Percentiles rank a stretch among this genome's conserved stretches.
Evolutionary conservation across 202 grass and related monocot genomes (phyloP).

Genomic region (Schoenoplectus triqueter): DNA sequence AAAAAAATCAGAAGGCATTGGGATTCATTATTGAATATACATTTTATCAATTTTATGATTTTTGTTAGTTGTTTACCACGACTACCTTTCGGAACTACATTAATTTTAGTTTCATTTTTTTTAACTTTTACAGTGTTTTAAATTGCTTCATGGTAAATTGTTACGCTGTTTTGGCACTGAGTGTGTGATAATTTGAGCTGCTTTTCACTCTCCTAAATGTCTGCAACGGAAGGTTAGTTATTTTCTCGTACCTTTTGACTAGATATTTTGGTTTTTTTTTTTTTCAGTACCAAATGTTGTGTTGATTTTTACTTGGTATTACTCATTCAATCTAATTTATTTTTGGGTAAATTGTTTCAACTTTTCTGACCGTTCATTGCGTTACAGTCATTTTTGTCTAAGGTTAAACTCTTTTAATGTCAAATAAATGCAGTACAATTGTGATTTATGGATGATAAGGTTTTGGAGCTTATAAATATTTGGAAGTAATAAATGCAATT

Average conservation of each 20-base stretch:
- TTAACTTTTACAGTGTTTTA: neutral
- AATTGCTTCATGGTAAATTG: conserved; percentile 3
- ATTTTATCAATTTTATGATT: conserved; percentile 23
- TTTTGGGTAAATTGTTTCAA: neutral
- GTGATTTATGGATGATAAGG: neutral
- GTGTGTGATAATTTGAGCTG: conserved; percentile 7
- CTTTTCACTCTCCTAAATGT: neutral
- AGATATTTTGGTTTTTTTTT: neutral
- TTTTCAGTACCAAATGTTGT: neutral
- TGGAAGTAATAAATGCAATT: conserved; percentile 12
- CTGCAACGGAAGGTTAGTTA: conserved; percentile 30
- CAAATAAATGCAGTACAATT: neutral
- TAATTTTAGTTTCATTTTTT: conserved; percentile 11
- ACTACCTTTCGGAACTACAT: neutral
- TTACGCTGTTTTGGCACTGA: neutral
- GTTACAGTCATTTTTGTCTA: neutral
- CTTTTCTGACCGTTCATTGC: neutral
- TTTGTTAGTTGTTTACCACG: neutral
- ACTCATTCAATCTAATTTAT: conserved; percentile 9
- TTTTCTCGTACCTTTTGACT: conserved; percentile 6
- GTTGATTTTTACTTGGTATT: neutral
- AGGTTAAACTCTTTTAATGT: neutral
- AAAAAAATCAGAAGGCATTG: conserved; percentile 6
- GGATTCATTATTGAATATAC: conserved; percentile 23
- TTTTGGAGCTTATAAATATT: neutral